These are phyloP conservation scores for Sarcodon sp. DNA, from an alignment of 768 basidiomycete genomes.

Conservation along the genomic window DNA sequence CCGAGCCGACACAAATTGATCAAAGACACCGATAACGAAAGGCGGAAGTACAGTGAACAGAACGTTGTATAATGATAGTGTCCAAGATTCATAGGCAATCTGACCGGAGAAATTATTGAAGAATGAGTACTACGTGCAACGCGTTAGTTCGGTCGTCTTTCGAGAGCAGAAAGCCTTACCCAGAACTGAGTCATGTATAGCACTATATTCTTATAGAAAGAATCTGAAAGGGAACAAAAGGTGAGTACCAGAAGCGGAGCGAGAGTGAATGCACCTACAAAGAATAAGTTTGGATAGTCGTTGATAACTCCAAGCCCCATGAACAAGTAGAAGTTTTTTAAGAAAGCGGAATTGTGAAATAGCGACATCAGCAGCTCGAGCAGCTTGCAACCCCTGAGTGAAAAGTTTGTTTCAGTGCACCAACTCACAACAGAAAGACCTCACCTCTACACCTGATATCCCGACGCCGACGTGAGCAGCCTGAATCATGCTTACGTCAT, in stretches of 20 bases:
- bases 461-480: conserved; percentile 97
- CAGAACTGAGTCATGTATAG: conserved; percentile 99
- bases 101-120: conserved; percentile 99
- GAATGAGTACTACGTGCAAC: conserved; percentile 69
- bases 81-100: conserved; percentile 98
- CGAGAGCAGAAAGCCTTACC: conserved; percentile 31
- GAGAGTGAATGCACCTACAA: conserved; percentile 40
- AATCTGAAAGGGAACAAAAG: conserved; percentile 37
- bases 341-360: conserved; percentile 96
- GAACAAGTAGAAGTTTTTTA: conserved; percentile 90
- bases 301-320: conserved; percentile 98
- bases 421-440: conserved; percentile 4
- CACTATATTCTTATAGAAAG: conserved; percentile 98
- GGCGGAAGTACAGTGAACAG: conserved; percentile 94
- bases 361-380: conserved; percentile 92
- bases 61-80: conserved; percentile 93
- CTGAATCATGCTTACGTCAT: conserved; percentile 99
- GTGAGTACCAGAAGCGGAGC: conserved; percentile 2
- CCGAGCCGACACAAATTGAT: conserved; percentile 95
- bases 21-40: conserved; percentile 94
- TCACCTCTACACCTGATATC: conserved; percentile 94
- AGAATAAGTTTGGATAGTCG: conserved; percentile 90
- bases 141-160: conserved; percentile 1
- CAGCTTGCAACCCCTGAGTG: conserved; percentile 86
- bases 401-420: not conserved